Base-by-base conservation (phyloP, 257 asterid genomes). In the Solanum pinnatisectum region DNA sequence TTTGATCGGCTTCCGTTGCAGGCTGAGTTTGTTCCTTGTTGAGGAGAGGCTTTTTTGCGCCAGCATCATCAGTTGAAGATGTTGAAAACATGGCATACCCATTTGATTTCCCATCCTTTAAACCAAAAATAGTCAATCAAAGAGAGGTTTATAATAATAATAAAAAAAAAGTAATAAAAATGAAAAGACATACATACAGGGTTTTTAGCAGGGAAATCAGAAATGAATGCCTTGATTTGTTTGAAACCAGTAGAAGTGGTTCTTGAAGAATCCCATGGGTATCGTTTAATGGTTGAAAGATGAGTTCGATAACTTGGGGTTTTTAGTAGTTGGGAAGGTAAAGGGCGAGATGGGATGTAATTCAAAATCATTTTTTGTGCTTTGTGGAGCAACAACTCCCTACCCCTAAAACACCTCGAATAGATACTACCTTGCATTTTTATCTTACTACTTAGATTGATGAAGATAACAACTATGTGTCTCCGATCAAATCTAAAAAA, bases 11-110 rank as follows among this genome's bases (percentile, higher is more conserved):
- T 93, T 91, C 49, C 88, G 83, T 85, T 4, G 78, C 59, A 32
- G 46, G 12, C 84, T 65, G 72, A 30, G 56, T 86, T 82, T 89
- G 88, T 84, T 92, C 95, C 89, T 89, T 89, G 87, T 91, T 89
- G 35, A 91, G 84, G 37, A 89, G 88, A 32, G 88, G 84, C 82
- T 91, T 90, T 52, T 88, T 88, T 36, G 25, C 83, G n/a, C 76
- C 87, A 70, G 74, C 90, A 67, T 9, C 78, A 8, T 87, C 87
- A 27, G 73, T 71, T 18, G 89, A 71, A 25, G 91, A 87, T 13
- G 99, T 94, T 10, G 99, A 97, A 90, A 92, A 94, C 94, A 89
- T 73, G 6, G 94, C 95, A 84, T 90, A 76, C 56, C 94, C 96
- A 93, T 91, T 92, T 20, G 95, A 90, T 84, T 86, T 72, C 40